Evolutionary conservation across 2,329 filamentous ascomycete genomes (phyloP), one percentile per base, ranked within the genome.

Genomic region (Fusarium burgessii): DNA sequence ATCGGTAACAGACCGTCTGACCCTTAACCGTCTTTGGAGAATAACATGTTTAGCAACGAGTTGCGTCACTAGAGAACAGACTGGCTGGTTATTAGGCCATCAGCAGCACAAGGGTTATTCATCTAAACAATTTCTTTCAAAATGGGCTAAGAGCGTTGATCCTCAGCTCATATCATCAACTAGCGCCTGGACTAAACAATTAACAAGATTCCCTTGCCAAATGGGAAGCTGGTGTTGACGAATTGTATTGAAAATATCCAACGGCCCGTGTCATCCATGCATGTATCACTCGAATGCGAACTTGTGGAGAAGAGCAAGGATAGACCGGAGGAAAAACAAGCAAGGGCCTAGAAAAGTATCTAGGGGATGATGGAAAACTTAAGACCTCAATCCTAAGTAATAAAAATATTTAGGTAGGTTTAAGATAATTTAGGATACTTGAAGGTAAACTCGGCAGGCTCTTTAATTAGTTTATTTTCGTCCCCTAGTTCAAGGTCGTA

Each of bases 231-330:
- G 49, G n/a, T 20, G 33, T 55, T 41, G 60, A 62, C 47, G 42
- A 62, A 63, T 11, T 55, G 52, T 55, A 57, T 27, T 62, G 23
- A 25, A 42, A 62, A 68, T 29, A 42, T 36, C 51, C 49, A 57
- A 50, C 46, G 43, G 61, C 42, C 51, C 50, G 61, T 55, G 27
- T 60, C 54, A 66, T 54, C 61, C 50, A 40, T 54, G 47, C 50
- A 40, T 54, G 47, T 45, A 55, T 29, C 62, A 54, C 54, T 41
- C 41, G 33, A 25, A 36, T 41, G 47, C 32, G 25, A 56, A 52
- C 49, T 43, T 52, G 36, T 49, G 64, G 68, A 23, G 55, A 52
- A 49, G 62, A 45, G 46, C 54, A 40, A 42, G 25, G 23, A 54
- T 50, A 35, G 59, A 20, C 20, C 27, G 6, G 51, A 20, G 36